These are phyloP conservation scores for Zea luxurians DNA, from an alignment of 176 grass and related monocot genomes.

Conservation along the genomic window DNA sequence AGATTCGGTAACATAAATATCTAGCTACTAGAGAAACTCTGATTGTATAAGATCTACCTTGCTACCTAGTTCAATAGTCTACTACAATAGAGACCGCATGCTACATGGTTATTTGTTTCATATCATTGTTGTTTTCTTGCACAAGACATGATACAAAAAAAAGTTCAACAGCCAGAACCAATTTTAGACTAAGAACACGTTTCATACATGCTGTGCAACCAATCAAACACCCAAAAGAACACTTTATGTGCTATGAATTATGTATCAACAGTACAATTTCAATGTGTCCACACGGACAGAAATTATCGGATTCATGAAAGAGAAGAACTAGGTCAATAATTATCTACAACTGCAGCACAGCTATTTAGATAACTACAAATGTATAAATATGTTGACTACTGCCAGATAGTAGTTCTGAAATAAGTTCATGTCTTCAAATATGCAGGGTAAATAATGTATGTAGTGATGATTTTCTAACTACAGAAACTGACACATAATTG, in stretches of 20 bases:
- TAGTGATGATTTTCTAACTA: background rate
- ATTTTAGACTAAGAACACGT: background rate
- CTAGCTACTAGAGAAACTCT: background rate
- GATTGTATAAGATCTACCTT: background rate
- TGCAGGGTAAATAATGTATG: constrained; percentile 3
- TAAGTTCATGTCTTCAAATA: background rate
- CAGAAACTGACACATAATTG: constrained; percentile 13
- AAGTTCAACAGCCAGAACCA: background rate
- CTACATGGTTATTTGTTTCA: background rate
- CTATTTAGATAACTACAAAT: background rate
- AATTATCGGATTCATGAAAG: background rate
- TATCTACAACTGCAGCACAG: background rate
- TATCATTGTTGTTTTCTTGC: background rate
- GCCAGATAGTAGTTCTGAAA: background rate
- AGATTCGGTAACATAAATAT: background rate
- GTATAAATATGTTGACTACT: background rate
- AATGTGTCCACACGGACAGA: background rate
- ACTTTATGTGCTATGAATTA: background rate
- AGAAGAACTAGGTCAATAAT: background rate
- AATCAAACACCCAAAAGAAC: constrained; percentile 16
- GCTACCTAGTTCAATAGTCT: constrained; percentile 12
- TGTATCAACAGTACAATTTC: background rate
- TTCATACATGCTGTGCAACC: background rate
- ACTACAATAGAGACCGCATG: background rate
- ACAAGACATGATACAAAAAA: background rate